Conservation (phyloP, 176 grass and related monocot genomes). For the Ensete glaucum region DNA sequence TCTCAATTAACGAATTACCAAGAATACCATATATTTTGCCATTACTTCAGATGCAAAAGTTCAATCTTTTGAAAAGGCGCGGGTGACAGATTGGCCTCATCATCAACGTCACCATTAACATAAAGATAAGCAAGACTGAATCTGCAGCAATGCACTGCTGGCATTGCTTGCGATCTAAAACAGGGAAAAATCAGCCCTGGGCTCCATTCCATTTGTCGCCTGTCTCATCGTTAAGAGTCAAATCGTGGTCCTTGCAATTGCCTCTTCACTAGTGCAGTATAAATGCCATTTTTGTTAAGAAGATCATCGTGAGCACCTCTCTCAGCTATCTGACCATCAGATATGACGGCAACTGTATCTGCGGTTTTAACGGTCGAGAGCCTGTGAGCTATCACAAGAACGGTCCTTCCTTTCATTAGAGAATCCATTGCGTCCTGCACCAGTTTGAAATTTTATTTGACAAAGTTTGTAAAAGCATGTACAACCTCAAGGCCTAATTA, state of each 20-base stretch:
- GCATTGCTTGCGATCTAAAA: too few relatives aligned
- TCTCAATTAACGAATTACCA: too few relatives aligned
- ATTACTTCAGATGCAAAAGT: neutral
- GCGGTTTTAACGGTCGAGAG: constrained; percentile 94
- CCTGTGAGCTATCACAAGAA: constrained; percentile 93
- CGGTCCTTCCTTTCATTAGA: constrained; percentile 87
- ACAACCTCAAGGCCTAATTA: neutral
- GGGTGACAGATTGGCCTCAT: neutral
- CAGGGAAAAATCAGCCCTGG: neutral
- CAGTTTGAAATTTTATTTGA: neutral
- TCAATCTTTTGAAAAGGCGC: neutral
- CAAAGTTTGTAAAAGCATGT: neutral
- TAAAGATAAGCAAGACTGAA: neutral
- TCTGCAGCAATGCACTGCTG: neutral
- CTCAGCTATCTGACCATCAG: constrained; percentile 80
- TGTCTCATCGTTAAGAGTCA: constrained; percentile 6
- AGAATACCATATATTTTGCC: too few relatives aligned
- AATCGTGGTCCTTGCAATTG: constrained; percentile 74
- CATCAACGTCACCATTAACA: neutral
- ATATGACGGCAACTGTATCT: constrained; percentile 76
- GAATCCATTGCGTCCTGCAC: constrained; percentile 98
- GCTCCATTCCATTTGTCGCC: neutral
- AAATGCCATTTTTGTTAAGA: constrained; percentile 65
- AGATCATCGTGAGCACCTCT: constrained; percentile 74
- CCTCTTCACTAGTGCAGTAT: constrained; percentile 91